phyloP scores from a whole-genome alignment of 805 yeast species.

The Scheffersomyces lignosus region DNA sequence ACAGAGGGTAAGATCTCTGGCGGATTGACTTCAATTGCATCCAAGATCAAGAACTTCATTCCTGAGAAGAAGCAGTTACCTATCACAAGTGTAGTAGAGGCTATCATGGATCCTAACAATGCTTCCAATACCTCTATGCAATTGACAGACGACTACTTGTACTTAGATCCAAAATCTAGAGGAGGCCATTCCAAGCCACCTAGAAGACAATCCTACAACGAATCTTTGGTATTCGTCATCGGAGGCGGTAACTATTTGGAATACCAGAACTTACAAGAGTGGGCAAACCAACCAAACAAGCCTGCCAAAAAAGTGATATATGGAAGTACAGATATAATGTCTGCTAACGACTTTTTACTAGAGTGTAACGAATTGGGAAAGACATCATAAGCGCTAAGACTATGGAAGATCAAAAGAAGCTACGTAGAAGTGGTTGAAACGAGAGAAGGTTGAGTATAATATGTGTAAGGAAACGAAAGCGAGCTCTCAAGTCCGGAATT shows the following conservation, averaged over 20 bases:
- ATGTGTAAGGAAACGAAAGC: too few species aligned
- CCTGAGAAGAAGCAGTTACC: slow-evolving; percentile 90
- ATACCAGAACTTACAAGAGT: slow-evolving; percentile 90
- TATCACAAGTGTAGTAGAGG: slow-evolving; percentile 85
- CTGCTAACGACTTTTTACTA: slow-evolving; percentile 66
- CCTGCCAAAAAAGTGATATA: slow-evolving; percentile 63
- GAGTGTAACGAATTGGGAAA: slow-evolving; percentile 61
- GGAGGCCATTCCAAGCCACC: slow-evolving; percentile 92
- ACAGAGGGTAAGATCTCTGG: slow-evolving; percentile 82
- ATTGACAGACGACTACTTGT: slow-evolving; percentile 85
- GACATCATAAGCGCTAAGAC: neutral
- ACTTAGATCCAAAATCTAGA: slow-evolving; percentile 86
- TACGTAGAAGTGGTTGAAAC: too few species aligned
- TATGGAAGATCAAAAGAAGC: too few species aligned
- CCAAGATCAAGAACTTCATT: slow-evolving; percentile 81
- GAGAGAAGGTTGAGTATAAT: too few species aligned
- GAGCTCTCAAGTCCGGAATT: too few species aligned
- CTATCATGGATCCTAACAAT: slow-evolving; percentile 79
- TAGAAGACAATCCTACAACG: slow-evolving; percentile 75
- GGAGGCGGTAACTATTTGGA: slow-evolving; percentile 97
- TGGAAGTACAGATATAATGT: slow-evolving; percentile 79
- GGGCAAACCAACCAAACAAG: slow-evolving; percentile 50
- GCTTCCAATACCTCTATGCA: slow-evolving; percentile 63
- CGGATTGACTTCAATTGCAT: slow-evolving; percentile 85
- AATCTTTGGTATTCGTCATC: slow-evolving; percentile 85